Percentiles rank a stretch among this genome's conserved stretches.
These are phyloP conservation scores for Leccinum pachyderme DNA, from an alignment of 1,284 basidiomycete genomes.

Conservation along the genomic window DNA sequence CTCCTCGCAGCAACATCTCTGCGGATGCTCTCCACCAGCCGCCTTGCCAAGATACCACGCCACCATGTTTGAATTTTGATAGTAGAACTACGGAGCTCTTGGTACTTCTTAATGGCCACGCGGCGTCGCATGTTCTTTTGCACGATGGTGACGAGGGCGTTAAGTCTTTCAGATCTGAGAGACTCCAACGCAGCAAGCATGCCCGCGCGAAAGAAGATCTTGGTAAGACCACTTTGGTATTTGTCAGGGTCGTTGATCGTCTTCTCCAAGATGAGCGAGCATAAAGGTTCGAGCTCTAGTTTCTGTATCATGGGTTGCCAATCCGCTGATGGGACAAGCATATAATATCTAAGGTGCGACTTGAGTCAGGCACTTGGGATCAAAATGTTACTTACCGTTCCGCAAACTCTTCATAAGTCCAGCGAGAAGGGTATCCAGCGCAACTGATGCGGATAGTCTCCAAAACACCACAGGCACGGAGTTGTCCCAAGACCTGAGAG, in stretches of 20 bases:
- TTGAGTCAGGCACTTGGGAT: constrained; percentile 14
- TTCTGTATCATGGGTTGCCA: constrained; percentile 84
- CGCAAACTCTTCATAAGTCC: constrained; percentile 99
- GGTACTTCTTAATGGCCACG: constrained; percentile 83
- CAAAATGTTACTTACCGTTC: constrained; percentile 68
- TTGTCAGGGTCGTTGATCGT: constrained; percentile 94
- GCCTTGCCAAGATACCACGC: constrained; percentile 80
- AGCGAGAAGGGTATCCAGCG: constrained; percentile 98
- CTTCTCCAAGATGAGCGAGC: constrained; percentile 79
- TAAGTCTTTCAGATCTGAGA: constrained; percentile 83
- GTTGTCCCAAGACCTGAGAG: constrained; percentile 92
- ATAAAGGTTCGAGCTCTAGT: constrained; percentile 80
- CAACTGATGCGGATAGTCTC: constrained; percentile 99
- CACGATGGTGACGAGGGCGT: constrained; percentile 89
- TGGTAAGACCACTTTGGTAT: constrained; percentile 95
- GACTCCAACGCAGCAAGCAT: constrained; percentile 98
- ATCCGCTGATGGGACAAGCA: constrained; percentile 85
- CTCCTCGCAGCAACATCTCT: constrained; percentile 74
- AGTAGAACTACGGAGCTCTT: constrained; percentile 67
- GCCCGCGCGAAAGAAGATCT: constrained; percentile 99
- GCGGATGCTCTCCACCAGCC: constrained; percentile 70
- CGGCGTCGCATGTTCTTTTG: constrained; percentile 95
- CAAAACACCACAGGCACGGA: constrained; percentile 97
- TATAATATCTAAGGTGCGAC: constrained; percentile 76
- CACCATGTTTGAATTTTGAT: constrained; percentile 94